A percentile compares a stretch with the other conserved stretches of the same genome.
Evolutionary conservation across 2,329 filamentous ascomycete genomes (phyloP).

Genomic region (Mycosphaerella sp.): DNA sequence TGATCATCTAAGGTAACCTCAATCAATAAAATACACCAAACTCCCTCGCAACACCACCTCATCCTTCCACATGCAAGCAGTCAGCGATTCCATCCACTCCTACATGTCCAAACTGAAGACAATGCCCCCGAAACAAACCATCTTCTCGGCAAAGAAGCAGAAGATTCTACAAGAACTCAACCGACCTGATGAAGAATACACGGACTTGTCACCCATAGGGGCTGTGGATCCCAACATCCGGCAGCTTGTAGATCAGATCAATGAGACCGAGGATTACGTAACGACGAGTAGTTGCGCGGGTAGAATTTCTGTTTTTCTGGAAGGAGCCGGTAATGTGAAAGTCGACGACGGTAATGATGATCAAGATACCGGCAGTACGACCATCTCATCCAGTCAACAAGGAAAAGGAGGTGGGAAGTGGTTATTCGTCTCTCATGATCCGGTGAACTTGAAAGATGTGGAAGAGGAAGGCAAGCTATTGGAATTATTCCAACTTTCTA

Average conservation of each 20-base stretch:
- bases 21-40: no score
- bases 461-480: conserved; percentile 16
- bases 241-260: conserved; percentile 71
- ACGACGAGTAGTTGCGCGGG: conserved; percentile 94
- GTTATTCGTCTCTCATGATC: conserved; percentile 83
- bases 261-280: conserved; percentile 65
- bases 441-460: conserved; percentile 41
- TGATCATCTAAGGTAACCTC: no score
- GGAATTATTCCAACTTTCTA: conserved; percentile 19
- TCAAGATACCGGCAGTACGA: neutral
- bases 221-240: conserved; percentile 74
- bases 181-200: conserved; percentile 64
- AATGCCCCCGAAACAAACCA: conserved; percentile 1
- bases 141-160: conserved; percentile 52
- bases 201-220: conserved; percentile 83
- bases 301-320: conserved; percentile 78
- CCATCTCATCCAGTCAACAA: conserved; percentile 47
- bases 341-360: conserved; percentile 3
- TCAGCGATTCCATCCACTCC: neutral
- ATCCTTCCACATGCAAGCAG: neutral
- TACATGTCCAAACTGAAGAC: neutral
- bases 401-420: conserved; percentile 82
- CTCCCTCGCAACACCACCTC: neutral
- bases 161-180: conserved; percentile 67
- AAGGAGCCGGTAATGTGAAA: conserved; percentile 55